Conservation (phyloP, 2,329 filamentous ascomycete species). For the Pseudocercospora ulei region DNA sequence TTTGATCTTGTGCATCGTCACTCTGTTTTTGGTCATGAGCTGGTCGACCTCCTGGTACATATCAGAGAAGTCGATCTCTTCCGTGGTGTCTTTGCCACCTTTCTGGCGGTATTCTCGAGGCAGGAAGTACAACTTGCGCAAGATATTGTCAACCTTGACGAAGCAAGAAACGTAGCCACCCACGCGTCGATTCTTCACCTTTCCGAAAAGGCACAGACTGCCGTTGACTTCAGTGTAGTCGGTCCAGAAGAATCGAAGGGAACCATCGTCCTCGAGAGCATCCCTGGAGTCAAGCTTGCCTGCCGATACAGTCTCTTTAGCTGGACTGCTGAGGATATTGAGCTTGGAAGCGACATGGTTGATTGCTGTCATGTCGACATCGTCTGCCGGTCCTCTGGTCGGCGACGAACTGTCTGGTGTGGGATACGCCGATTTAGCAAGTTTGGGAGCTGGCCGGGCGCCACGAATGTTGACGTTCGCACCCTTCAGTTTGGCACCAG, state of each 20-base stretch:
- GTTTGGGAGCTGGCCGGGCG: conserved; percentile 64
- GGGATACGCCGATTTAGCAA: conserved; percentile 57
- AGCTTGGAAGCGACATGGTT: conserved; percentile 76
- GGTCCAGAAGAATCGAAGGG: conserved; percentile 89
- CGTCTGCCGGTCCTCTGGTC: conserved; percentile 48
- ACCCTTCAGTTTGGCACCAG: conserved; percentile 51
- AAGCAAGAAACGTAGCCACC: conserved; percentile 80
- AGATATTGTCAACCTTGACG: conserved; percentile 87
- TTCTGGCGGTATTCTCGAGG: conserved; percentile 58
- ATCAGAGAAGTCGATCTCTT: conserved; percentile 75
- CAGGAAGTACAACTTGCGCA: conserved; percentile 86
- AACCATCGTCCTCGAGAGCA: conserved; percentile 88
- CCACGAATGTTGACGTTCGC: conserved; percentile 77
- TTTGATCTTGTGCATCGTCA: conserved; percentile 90
- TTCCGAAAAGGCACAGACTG: conserved; percentile 86
- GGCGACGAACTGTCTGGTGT: conserved; percentile 71
- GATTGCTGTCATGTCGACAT: conserved; percentile 70
- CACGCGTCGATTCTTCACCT: conserved; percentile 81
- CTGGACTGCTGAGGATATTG: conserved; percentile 71
- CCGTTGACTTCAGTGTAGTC: conserved; percentile 92
- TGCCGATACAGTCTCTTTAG: conserved; percentile 53
- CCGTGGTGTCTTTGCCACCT: conserved; percentile 58
- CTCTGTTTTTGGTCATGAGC: conserved; percentile 77
- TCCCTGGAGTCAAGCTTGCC: conserved; percentile 77
- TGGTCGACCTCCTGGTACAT: conserved; percentile 83